phyloP scores from a whole-genome alignment of 805 yeast species.

The Wickerhamiella vanderwaltii region DNA sequence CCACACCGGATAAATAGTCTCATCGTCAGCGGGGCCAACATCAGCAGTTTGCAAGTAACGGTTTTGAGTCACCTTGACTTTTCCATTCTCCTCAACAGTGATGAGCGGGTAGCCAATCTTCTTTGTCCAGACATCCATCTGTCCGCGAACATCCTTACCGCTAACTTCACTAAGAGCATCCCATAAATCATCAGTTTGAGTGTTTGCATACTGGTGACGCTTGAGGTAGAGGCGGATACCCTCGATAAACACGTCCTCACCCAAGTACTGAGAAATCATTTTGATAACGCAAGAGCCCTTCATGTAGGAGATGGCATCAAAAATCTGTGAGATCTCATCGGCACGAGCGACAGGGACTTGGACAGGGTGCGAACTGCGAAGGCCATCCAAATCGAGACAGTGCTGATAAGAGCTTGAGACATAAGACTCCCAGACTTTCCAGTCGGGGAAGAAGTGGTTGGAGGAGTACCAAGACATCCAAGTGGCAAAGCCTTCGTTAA shows the following conservation, averaged over 20 bases:
- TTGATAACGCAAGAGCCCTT: constrained; percentile 70
- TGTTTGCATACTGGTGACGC: constrained; percentile 52
- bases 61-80: constrained; percentile 39
- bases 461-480: constrained; percentile 68
- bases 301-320: constrained; percentile 68
- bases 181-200: constrained; percentile 67
- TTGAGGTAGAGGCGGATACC: constrained; percentile 64
- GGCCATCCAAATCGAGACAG: constrained; percentile 63
- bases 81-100: constrained; percentile 32
- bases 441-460: constrained; percentile 59
- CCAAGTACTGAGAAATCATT: constrained; percentile 63
- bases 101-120: constrained; percentile 64
- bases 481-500: constrained; percentile 84
- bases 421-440: constrained; percentile 71
- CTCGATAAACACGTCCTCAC: constrained; percentile 52
- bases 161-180: constrained; percentile 48
- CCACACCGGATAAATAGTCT: constrained; percentile 42
- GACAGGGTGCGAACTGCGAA: constrained; percentile 64
- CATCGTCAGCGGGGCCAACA: constrained; percentile 43
- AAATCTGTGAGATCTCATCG: constrained; percentile 67
- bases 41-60: constrained; percentile 57
- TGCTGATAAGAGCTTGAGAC: constrained; percentile 65
- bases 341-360: constrained; percentile 73
- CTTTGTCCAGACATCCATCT: constrained; percentile 63
- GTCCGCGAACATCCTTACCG: constrained; percentile 44